Base-by-base conservation (phyloP, 257 asterid genomes). In the Solanum habrochaites region DNA sequence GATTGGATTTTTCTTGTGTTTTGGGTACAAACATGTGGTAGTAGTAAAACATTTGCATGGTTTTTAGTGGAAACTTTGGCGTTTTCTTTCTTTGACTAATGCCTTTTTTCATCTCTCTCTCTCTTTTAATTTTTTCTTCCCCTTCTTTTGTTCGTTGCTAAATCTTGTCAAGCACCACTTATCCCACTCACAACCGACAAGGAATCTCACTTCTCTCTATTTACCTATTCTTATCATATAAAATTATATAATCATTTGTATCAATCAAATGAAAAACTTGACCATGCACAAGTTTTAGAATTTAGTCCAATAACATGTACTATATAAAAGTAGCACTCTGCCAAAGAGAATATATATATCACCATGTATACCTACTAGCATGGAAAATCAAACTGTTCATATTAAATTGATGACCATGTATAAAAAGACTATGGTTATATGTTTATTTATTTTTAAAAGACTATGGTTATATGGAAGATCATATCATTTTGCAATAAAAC, bases 1-100 rank as follows among this genome's bases (percentile, higher is more conserved):
- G 60, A 60, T 60, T 83, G 40, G 73, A 35, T 62, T 60, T 70
- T 83, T 37, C 86, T 84, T 66, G 74, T 70, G 77, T 84, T 64
- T 66, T 40, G 86, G 49, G 75, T 64, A 66, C 32, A 25, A 37
- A 62, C 73, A 58, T 32, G 71, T 83, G 71, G 47, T 62, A 49
- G 40, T n/a, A 60, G 45, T 83, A 37, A 52, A 52, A 85, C 80
- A 88, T 58, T 64, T 89, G 90, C 91, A 85, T 87, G 91, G 88
- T 75, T 89, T 89, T 90, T 88, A 90, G 91, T 86, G 91, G 89
- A 47, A 70, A 85, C 39, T 87, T 90, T 90, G 92, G 92, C 90
- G 90, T 89, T 86, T 90, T 86, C 87, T 85, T 75, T 23, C 75
- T 83, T 83, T 84, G 74, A 84, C 86, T 60, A 39, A 18, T 84